phyloP scores from a whole-genome alignment of 345 rosid species.

The Ceriops zippeliana region DNA sequence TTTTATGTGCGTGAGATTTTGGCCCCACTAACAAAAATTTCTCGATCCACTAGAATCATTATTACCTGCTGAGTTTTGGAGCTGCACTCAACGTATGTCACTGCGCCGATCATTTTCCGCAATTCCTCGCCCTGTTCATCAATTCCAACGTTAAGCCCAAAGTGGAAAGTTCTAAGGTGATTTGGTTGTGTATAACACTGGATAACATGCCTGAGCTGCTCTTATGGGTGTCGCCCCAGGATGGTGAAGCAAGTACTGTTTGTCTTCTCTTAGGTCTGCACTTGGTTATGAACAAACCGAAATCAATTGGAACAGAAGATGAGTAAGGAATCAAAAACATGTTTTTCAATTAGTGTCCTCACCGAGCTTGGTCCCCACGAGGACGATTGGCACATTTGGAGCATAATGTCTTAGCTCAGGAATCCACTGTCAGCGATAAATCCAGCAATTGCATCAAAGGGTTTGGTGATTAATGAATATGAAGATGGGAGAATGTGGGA shows the following conservation, averaged over 20 bases:
- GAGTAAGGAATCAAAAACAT: not conserved
- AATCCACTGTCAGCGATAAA: constrained; percentile 51
- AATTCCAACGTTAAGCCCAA: constrained; percentile 10
- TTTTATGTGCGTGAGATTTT: not conserved
- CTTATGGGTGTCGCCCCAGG: constrained; percentile 61
- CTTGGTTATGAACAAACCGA: not conserved
- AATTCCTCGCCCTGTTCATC: constrained; percentile 61
- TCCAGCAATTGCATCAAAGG: not conserved
- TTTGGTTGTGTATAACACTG: not conserved
- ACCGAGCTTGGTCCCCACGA: constrained; percentile 83
- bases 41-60: not conserved
- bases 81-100: constrained; percentile 72
- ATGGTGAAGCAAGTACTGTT: constrained; percentile 52
- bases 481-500: not conserved
- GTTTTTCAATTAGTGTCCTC: constrained; percentile 1
- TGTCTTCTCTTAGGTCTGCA: constrained; percentile 68
- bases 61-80: constrained; percentile 78
- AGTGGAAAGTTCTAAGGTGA: not conserved
- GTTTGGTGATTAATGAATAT: not conserved
- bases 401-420: constrained; percentile 77
- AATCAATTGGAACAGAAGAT: not conserved
- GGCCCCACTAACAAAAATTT: too few relatives aligned
- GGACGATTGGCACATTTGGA: constrained; percentile 69
- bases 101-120: constrained; percentile 67
- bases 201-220: constrained; percentile 49